phyloP scores from a whole-genome alignment of 106 monocot species.

The Vanilla planifolia region DNA sequence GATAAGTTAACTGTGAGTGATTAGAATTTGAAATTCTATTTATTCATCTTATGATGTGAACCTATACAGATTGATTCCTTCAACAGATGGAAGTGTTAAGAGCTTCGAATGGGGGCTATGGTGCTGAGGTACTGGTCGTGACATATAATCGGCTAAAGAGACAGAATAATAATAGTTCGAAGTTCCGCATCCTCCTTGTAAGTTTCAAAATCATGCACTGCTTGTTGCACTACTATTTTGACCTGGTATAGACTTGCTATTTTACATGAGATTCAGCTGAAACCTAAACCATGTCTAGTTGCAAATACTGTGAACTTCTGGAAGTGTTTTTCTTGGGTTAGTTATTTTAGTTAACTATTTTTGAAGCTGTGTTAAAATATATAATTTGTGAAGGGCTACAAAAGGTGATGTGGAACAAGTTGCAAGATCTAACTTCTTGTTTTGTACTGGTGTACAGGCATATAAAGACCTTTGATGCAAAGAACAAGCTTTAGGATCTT shows the following conservation, averaged over 20 bases:
- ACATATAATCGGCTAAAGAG: slow-evolving; percentile 47
- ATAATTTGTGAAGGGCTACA: no score
- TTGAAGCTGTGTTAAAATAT: not conserved
- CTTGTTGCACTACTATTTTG: not conserved
- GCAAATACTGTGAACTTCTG: no score
- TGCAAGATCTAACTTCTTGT: no score
- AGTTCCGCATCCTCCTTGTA: slow-evolving; percentile 77
- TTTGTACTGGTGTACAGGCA: no score
- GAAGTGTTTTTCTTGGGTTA: no score
- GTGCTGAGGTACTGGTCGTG: slow-evolving; percentile 60
- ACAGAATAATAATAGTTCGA: slow-evolving; percentile 26
- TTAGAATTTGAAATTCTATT: not conserved
- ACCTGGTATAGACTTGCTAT: not conserved
- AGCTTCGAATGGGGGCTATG: slow-evolving; percentile 60
- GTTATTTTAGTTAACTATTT: not conserved
- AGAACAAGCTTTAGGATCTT: no score
- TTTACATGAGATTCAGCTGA: not conserved
- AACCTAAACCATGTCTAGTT: not conserved
- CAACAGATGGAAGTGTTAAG: slow-evolving; percentile 66
- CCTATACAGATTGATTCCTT: not conserved
- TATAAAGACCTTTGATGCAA: no score
- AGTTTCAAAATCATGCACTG: slow-evolving; percentile 22
- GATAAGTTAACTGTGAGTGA: slow-evolving; percentile 55
- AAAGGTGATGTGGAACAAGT: no score
- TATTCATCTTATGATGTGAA: not conserved